phyloP scores from a whole-genome alignment of 192 early-diverging fungal species.

The Coemansia sp. region DNA sequence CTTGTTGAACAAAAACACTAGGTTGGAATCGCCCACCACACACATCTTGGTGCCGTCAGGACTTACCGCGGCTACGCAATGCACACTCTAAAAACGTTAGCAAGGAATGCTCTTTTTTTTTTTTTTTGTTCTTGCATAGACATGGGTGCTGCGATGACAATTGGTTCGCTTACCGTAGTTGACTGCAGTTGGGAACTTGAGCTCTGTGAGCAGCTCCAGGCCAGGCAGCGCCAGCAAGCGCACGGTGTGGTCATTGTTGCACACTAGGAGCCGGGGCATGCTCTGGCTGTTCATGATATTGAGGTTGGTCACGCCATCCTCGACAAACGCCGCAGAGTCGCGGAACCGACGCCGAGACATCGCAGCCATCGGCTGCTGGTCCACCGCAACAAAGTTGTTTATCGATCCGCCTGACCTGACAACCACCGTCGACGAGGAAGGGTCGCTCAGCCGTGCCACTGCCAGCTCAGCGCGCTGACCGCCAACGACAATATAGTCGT shows the following conservation, averaged over 20 bases:
- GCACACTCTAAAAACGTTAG: too few relatives aligned
- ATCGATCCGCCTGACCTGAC: constrained; percentile 44
- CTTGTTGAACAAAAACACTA: constrained; percentile 86
- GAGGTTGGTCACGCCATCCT: constrained; percentile 88
- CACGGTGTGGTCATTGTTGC: constrained; percentile 95
- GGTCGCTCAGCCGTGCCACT: constrained; percentile 64
- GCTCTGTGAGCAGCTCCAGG: constrained; percentile 71
- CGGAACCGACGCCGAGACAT: constrained; percentile 38
- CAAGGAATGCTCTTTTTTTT: neutral
- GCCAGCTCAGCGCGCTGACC: constrained; percentile 86
- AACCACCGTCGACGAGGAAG: constrained; percentile 15
- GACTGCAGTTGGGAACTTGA: constrained; percentile 87
- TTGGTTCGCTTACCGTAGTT: constrained; percentile 69
- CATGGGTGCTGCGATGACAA: neutral
- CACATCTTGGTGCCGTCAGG: constrained; percentile 92
- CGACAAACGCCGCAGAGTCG: constrained; percentile 58
- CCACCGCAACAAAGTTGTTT: constrained; percentile 54
- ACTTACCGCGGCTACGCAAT: constrained; percentile 70
- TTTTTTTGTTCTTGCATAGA: neutral
- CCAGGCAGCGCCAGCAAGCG: constrained; percentile 86
- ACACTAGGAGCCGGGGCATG: constrained; percentile 77
- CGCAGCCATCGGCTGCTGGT: constrained; percentile 20
- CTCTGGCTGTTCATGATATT: constrained; percentile 42
- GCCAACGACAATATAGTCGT: constrained; percentile 87
- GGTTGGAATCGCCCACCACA: constrained; percentile 88